Evolutionary conservation across 2,329 filamentous ascomycete genomes (phyloP), one percentile per base, ranked within the genome.

Genomic region (Penicillium sp.): DNA sequence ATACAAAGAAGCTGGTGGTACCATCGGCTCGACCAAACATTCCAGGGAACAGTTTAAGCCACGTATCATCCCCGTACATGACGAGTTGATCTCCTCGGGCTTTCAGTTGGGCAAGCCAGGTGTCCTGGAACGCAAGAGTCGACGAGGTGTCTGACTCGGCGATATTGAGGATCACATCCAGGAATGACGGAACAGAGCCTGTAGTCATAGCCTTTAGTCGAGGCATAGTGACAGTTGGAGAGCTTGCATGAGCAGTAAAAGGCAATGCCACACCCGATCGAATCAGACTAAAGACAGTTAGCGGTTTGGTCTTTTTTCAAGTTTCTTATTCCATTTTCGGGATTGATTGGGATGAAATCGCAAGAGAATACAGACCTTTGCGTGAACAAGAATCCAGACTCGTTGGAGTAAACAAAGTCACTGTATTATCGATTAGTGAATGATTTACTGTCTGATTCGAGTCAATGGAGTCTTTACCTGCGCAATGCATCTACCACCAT

Each of bases 21-120:
- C 96, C 95, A 78, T 99, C 96, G 55, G 88, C 84, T 44, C 93
- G 88, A 69, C 89, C 88, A 80, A 99, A 99, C 53, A 90, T 92
- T 17, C 86, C 88, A 0, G 95, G 95, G 71, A 99, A 99, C 15
- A 99, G 84, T 81, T 97, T 98, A 69, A 99, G 82, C 96, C 95
- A 99, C 22, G 95, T 99, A 76, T 99, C 95, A 73, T 99, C 95
- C 53, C 95, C 95, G 73, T 95, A 97, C 89, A 99, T 95, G 75
- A 97, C 83, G 65, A 98, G 83, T 71, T 91, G 93, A 22, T 91
- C 92, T 26, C 82, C 80, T 71, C 88, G 90, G 38, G 88, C 88
- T 76, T 89, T 94, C 80, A 99, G 88, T 81, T 99, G 95, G 38
- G 93, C 91, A 28, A 99, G 86, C 94, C 96, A 99, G 35, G 93